Base-by-base conservation (phyloP, 2,329 filamentous ascomycete species). In the Phaeosphaeria sp. region DNA sequence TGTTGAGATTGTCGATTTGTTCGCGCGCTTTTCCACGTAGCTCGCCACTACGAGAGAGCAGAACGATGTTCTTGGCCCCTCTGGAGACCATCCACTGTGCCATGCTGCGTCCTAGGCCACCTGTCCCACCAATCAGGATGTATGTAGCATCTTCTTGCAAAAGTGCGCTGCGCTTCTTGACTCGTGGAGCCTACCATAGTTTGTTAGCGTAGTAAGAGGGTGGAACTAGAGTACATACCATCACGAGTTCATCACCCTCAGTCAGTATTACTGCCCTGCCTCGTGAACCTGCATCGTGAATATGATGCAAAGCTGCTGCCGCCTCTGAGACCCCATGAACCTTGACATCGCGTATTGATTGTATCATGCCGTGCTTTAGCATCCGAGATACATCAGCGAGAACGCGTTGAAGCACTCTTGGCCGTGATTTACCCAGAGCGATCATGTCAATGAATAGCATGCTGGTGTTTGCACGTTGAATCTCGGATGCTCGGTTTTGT, bases 21-120 rank as follows among this genome's bases (percentile, higher is more conserved):
- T 55, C 52, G 46, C 63, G 60, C 7, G 53, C 64, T n/a, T 53
- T 56, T 20, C 60, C 64, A 21, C 42, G 57, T 3, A 62, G 36
- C 11, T 27, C 43, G 17, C 64, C 66, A 36, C 64, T 68, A 21
- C 66, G 46, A 1, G 68, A 70, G 7, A 71, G 50, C 15, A 73
- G 55, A 6, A 67, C 63, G 17, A 73, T 57, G 44, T 67, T 51
- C 22, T 61, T 61, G 5, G 69, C 71, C 11, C 71, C 71, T 43
- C 65, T 66, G 6, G 52, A 42, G n/a, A 63, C 58, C 64, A 73
- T 68, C 66, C 65, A 68, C 25, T 48, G 61, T 1, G 68, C 56
- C 52, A 72, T 66, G 42, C 65, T 63, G 10, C 69, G 63, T 18
- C 71, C 71, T 11, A 72, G 51, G 13, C 68, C 69, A 21, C 71